Evolutionary conservation across 345 rosid genomes (phyloP).

Genomic region (Syzygium jambos): DNA sequence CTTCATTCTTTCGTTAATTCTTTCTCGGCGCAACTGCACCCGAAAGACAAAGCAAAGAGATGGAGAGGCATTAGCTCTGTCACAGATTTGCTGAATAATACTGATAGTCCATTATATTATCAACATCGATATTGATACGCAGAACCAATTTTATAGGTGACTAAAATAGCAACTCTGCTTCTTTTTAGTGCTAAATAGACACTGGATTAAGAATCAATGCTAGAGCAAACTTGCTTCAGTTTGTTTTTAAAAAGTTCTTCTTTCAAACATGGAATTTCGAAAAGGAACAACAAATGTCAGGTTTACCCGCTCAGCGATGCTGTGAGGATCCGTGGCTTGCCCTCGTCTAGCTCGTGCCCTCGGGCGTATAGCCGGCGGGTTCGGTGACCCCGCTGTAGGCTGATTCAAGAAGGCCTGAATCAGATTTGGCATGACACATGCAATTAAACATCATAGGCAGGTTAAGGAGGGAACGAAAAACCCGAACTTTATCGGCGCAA

Average conservation of each 20-base stretch:
- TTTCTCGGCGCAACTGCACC: slow-evolving; percentile 60
- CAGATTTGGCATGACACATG: not conserved
- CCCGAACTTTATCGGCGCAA: not conserved
- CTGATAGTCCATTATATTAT: not conserved
- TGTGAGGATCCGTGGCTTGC: slow-evolving; percentile 63
- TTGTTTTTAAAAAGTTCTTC: not conserved
- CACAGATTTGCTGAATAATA: not conserved
- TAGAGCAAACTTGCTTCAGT: not conserved
- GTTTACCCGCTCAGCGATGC: slow-evolving; percentile 64
- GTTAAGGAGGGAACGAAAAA: not conserved
- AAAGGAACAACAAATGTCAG: not conserved
- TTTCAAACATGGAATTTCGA: not conserved
- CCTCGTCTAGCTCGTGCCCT: slow-evolving; percentile 63
- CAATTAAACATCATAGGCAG: not conserved
- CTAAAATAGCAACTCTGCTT: not conserved
- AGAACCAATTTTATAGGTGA: not conserved
- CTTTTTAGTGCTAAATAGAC: not conserved
- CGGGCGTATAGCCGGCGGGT: slow-evolving; percentile 41
- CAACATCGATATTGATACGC: not conserved
- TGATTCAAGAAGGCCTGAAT: slow-evolving; percentile 39
- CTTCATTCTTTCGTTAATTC: slow-evolving; percentile 68
- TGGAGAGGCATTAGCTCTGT: not conserved
- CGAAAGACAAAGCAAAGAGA: not conserved
- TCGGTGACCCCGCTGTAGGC: slow-evolving; percentile 22
- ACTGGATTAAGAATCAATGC: not conserved